phyloP scores from a whole-genome alignment of 2,329 filamentous ascomycete genomes.

The Camillea tinctor region DNA sequence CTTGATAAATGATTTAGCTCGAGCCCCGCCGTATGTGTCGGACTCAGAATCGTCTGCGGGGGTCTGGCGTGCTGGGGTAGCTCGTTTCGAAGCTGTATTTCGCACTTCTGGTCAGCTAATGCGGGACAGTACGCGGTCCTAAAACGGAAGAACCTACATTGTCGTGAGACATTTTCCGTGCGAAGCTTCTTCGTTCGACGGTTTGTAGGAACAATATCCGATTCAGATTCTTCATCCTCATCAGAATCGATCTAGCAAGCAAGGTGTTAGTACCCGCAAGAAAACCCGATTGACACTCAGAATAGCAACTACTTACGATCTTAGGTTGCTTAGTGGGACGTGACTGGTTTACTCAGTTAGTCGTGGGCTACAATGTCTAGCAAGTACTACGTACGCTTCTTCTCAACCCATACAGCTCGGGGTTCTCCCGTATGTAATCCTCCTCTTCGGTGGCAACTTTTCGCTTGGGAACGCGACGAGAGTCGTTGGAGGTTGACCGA shows the following conservation, averaged over 20 bases:
- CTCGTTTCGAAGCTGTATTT: slow-evolving; percentile 56
- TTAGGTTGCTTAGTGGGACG: slow-evolving; percentile 58
- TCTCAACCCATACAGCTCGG: slow-evolving; percentile 89
- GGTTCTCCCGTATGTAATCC: slow-evolving; percentile 84
- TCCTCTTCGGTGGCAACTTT: slow-evolving; percentile 69
- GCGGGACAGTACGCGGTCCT: not conserved
- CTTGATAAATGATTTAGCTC: slow-evolving; percentile 67
- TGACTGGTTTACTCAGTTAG: slow-evolving; percentile 44
- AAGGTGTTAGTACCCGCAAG: slow-evolving; percentile 10
- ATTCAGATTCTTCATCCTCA: slow-evolving; percentile 66
- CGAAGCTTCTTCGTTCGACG: slow-evolving; percentile 69
- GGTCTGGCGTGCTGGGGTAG: slow-evolving; percentile 54
- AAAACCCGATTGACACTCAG: not conserved
- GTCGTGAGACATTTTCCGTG: slow-evolving; percentile 57
- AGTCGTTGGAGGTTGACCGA: slow-evolving; percentile 69
- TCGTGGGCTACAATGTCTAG: slow-evolving; percentile 12
- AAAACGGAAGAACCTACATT: slow-evolving; percentile 50
- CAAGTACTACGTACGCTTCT: slow-evolving; percentile 69
- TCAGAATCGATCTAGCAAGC: slow-evolving; percentile 43
- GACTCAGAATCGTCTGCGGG: slow-evolving; percentile 64
- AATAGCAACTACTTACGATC: slow-evolving; percentile 44
- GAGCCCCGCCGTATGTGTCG: slow-evolving; percentile 76
- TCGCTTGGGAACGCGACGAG: slow-evolving; percentile 69
- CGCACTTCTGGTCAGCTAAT: slow-evolving; percentile 12
- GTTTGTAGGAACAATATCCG: slow-evolving; percentile 60